Evolutionary conservation across 1,284 basidiomycete species (phyloP).

Genomic region (Puccinia brachypodii): DNA sequence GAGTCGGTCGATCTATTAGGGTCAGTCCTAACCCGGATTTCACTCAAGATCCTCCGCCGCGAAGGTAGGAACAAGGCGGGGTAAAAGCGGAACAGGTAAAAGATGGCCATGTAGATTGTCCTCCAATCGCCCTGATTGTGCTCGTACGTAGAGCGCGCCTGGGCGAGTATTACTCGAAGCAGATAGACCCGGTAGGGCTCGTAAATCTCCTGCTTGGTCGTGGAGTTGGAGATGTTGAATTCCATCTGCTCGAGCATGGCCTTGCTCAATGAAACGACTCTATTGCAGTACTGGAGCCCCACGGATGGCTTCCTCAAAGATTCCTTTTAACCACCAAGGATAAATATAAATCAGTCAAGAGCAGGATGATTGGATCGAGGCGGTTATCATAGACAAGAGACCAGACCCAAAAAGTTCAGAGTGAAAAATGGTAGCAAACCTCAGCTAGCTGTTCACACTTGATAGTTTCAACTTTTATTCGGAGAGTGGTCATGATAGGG

Average conservation of each 20-base stretch:
- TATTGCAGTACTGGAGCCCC: not conserved
- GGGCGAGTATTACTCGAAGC: too few relatives aligned
- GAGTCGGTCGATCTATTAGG: too few relatives aligned
- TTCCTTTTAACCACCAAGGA: not conserved
- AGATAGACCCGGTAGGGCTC: too few relatives aligned
- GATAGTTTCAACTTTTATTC: not conserved
- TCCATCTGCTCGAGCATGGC: not conserved
- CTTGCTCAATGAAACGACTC: not conserved
- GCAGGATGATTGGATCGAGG: too few relatives aligned
- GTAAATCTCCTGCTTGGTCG: not conserved
- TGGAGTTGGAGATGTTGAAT: not conserved
- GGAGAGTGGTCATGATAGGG: not conserved
- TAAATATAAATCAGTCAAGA: too few relatives aligned
- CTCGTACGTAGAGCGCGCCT: too few relatives aligned
- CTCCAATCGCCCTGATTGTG: too few relatives aligned
- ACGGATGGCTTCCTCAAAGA: not conserved
- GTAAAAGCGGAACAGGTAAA: too few relatives aligned
- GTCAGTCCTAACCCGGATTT: too few relatives aligned
- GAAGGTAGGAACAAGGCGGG: too few relatives aligned
- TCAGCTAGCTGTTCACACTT: constrained; percentile 18
- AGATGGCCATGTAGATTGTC: too few relatives aligned
- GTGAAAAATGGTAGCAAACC: not conserved
- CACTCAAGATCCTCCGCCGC: not conserved
- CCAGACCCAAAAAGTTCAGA: not conserved
- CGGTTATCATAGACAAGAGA: not conserved